Evolutionary conservation across 768 basidiomycete species (phyloP), one percentile per base, ranked within the genome.

Genomic region (Leccinum variicolor): DNA sequence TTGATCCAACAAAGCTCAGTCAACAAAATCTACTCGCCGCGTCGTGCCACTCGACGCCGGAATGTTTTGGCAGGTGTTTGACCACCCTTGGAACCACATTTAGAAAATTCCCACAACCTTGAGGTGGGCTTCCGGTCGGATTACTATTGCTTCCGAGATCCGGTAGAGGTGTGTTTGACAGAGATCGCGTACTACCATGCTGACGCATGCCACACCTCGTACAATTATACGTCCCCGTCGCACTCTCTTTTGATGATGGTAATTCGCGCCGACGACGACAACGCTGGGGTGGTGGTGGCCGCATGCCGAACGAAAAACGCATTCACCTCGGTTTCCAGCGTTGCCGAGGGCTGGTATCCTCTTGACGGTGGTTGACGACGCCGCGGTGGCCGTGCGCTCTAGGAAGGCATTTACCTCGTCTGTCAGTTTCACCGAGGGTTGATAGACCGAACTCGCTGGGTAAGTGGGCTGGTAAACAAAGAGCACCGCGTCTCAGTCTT

Each of bases 161-260:
- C n/a, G n/a, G n/a, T n/a, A n/a, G n/a, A n/a, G n/a, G n/a, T n/a
- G n/a, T n/a, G n/a, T n/a, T n/a, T 63, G 65, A 66, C 64, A 66
- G 41, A 17, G 33, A 56, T 63, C 54, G 60, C 54, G 26, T 43
- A 43, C n/a, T n/a, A n/a, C n/a, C n/a, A n/a, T n/a, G n/a, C n/a
- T n/a, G n/a, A n/a, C n/a, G n/a, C n/a, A n/a, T n/a, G n/a, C n/a
- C n/a, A n/a, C n/a, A n/a, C n/a, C n/a, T n/a, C n/a, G n/a, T n/a
- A n/a, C n/a, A n/a, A n/a, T n/a, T n/a, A 3, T 23, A 25, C 25
- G 25, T 25, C 25, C 25, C 25, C 25, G 15, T 61, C 59, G 1
- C 51, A 50, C 31, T 59, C 66, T n/a, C 64, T 58, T 34, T 69
- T 64, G 1, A 63, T 41, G 11, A 36, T 7, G 3, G 13, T 33